These are phyloP conservation scores for Byssochlamys sp. DNA, from an alignment of 2,329 filamentous ascomycete species.

Conservation along the genomic window DNA sequence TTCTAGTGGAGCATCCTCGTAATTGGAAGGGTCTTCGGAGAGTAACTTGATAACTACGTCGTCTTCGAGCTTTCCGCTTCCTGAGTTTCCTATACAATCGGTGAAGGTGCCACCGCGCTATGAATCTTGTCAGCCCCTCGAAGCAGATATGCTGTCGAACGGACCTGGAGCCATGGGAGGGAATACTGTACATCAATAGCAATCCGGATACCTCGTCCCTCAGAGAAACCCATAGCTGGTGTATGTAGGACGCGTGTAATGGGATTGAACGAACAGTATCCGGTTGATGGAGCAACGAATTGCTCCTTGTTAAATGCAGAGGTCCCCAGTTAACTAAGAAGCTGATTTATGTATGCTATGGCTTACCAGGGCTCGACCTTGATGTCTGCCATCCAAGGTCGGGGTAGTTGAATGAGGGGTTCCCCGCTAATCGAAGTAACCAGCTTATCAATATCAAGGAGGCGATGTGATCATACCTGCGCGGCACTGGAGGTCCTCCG, in stretches of 20 bases:
- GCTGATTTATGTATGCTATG: neutral
- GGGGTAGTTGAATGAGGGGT: neutral
- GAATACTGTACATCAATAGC: slow-evolving; percentile 8
- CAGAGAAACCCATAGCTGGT: slow-evolving; percentile 1
- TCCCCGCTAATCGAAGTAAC: neutral
- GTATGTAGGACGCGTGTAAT: neutral
- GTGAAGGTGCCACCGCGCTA: slow-evolving; percentile 11
- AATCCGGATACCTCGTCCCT: slow-evolving; percentile 7
- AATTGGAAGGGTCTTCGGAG: slow-evolving; percentile 82
- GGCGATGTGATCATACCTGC: neutral
- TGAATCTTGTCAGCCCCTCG: slow-evolving; percentile 2
- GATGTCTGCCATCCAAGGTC: neutral
- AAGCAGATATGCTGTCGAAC: neutral
- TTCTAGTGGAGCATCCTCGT: slow-evolving; percentile 81
- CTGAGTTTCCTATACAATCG: slow-evolving; percentile 34
- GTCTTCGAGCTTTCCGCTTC: slow-evolving; percentile 56
- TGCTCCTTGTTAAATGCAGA: too few relatives aligned
- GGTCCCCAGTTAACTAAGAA: too few relatives aligned
- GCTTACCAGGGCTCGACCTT: neutral
- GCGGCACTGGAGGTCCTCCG: neutral
- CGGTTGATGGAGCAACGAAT: neutral
- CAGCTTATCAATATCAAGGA: neutral
- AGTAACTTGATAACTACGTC: slow-evolving; percentile 80
- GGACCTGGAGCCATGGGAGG: neutral
- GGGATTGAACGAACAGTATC: neutral